Conservation (phyloP, 2,329 filamentous ascomycete species). For the Nakataea oryzae region DNA sequence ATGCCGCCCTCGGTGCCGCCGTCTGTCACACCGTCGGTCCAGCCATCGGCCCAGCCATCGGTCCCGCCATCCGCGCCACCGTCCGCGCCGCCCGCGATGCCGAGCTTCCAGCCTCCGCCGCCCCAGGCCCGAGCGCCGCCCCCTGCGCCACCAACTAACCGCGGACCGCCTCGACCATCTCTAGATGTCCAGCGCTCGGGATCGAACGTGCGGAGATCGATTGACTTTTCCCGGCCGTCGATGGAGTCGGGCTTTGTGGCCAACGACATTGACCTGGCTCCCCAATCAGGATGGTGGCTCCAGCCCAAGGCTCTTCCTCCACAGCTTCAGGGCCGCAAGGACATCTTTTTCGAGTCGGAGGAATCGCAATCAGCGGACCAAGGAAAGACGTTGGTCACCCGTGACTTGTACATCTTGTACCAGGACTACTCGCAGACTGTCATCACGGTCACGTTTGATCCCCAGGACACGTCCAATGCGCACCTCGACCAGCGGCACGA, state of each 20-base stretch:
- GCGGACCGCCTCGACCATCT: constrained; percentile 42
- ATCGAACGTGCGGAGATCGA: constrained; percentile 46
- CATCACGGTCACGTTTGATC: constrained; percentile 70
- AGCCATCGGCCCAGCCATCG: constrained; percentile 27
- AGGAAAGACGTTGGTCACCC: constrained; percentile 61
- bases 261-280: constrained; percentile 70
- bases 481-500: constrained; percentile 80
- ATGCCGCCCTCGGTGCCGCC: no score
- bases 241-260: constrained; percentile 79
- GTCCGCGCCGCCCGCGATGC: constrained; percentile 4
- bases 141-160: constrained; percentile 21
- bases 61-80: background rate
- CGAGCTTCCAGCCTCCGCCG: constrained; percentile 23
- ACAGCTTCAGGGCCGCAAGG: constrained; percentile 68
- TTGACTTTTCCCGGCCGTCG: constrained; percentile 65
- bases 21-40: no score
- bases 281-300: constrained; percentile 76
- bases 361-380: constrained; percentile 62
- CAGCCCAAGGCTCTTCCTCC: constrained; percentile 72
- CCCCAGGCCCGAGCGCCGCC: constrained; percentile 35
- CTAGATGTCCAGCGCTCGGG: constrained; percentile 48
- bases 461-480: constrained; percentile 61
- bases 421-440: constrained; percentile 95
- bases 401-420: constrained; percentile 80
- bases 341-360: constrained; percentile 74